Conservation (phyloP, 2,329 filamentous ascomycete species). For the Xylariaceae sp. region DNA sequence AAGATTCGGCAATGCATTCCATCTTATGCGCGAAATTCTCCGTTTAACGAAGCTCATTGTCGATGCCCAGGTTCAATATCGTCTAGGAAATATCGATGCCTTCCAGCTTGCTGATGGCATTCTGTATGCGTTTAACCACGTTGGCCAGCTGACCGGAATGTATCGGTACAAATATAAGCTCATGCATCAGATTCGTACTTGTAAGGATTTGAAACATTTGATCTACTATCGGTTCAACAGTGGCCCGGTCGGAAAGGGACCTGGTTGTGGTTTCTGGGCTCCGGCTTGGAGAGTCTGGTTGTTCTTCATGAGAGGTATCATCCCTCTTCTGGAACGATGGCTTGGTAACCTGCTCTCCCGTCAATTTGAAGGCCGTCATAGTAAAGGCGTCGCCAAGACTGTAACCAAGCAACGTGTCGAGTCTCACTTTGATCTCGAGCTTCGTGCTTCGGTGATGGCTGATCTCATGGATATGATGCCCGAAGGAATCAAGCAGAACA, state of each 20-base stretch:
- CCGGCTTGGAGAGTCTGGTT: conserved; percentile 98
- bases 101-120: conserved; percentile 98
- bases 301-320: conserved; percentile 98
- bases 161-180: conserved; percentile 99
- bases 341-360: conserved; percentile 92
- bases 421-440: conserved; percentile 94
- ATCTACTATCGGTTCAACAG: conserved; percentile 99
- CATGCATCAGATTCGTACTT: conserved; percentile 98
- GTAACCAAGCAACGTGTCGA: conserved; percentile 99
- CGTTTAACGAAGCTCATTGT: conserved; percentile 96
- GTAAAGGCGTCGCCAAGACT: conserved; percentile 97
- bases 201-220: conserved; percentile 97
- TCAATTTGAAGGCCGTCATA: conserved; percentile 97
- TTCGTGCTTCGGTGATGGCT: conserved; percentile 96
- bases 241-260: conserved; percentile 92
- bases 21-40: conserved; percentile 96
- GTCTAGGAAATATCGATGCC: conserved; percentile 94
- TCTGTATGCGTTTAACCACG: conserved; percentile 98
- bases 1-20: conserved; percentile 97
- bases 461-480: conserved; percentile 99
- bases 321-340: conserved; percentile 93
- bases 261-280: conserved; percentile 98
- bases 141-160: conserved; percentile 97
- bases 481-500: conserved; percentile 98
- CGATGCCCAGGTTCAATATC: conserved; percentile 96